Evolutionary conservation across 73 alveolate species (phyloP), one percentile per base, ranked within the genome.

Genomic region (Symbiodinium pilosum): DNA sequence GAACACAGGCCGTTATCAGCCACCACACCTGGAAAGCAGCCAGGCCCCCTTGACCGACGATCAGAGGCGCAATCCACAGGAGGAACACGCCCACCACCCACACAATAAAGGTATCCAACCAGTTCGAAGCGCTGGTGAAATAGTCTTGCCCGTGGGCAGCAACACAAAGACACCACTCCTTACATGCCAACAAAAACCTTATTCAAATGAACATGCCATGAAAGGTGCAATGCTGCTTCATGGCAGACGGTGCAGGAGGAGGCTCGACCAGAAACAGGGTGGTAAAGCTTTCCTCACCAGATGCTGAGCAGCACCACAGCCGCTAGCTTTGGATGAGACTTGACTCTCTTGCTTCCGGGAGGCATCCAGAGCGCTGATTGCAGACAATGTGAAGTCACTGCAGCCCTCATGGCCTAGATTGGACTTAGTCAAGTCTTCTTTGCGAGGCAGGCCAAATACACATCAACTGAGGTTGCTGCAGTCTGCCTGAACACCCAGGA

Each of bases 61-160:
- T 14, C 51, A 86, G 30, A 34, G 93, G 93, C 39, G 93, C 93
- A n/a, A 86, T 41, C 93, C 93, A 86, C 8, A 86, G 83, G 40
- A 86, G 93, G 52, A 86, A 86, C 34, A 86, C 93, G 18, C 93
- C 93, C 28, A 86, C 83, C 51, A 86, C 83, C 93, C 93, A 86
- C 51, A 86, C 93, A 30, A 86, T 47, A 69, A 86, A 86, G 32
- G 93, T 86, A 21, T 86, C 93, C 93, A 86, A 47, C 93, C 68
- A 32, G 51, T 86, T 86, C 52, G 93, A 30, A 32, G 59, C 39
- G 36, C 42, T 40, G 21, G 44, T 28, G 81, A 86, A 86, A 43
- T 86, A 86, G 34, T 39, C 9, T 41, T 9, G 0, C 36, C 93
- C 93, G 20, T 47, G 83, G 12, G 93, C 93, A 8, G 93, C 47